These are phyloP conservation scores for Penicillium waksmanii DNA, from an alignment of 495 filamentous ascomycete species.

Conservation along the genomic window DNA sequence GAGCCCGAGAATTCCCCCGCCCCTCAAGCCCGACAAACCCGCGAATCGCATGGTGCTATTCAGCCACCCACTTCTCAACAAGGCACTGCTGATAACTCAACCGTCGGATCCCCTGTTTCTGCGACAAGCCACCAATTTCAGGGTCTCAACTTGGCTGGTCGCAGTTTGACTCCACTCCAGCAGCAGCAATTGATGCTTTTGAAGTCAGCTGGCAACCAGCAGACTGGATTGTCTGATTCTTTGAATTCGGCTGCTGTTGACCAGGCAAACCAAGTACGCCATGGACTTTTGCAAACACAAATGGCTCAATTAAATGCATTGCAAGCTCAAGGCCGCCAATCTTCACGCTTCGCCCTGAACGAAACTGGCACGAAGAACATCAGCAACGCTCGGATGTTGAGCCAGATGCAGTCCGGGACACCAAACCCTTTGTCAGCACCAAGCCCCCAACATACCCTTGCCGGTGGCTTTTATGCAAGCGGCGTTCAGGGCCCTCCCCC, in stretches of 20 bases:
- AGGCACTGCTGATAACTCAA: slow-evolving; percentile 50
- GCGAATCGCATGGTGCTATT: slow-evolving; percentile 60
- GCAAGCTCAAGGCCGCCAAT: slow-evolving; percentile 81
- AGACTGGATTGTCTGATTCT: slow-evolving; percentile 58
- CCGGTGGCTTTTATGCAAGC: slow-evolving; percentile 54
- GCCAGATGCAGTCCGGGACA: slow-evolving; percentile 79
- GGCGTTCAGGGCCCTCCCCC: slow-evolving; percentile 85
- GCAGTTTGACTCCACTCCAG: slow-evolving; percentile 79
- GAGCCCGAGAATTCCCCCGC: slow-evolving; percentile 75
- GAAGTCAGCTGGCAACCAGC: slow-evolving; percentile 61
- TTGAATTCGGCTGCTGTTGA: slow-evolving; percentile 44
- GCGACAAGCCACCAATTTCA: slow-evolving; percentile 57
- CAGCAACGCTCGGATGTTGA: slow-evolving; percentile 81
- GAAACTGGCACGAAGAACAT: slow-evolving; percentile 81
- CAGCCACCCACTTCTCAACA: slow-evolving; percentile 74
- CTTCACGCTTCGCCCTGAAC: slow-evolving; percentile 89
- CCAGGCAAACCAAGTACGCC: slow-evolving; percentile 45
- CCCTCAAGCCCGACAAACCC: slow-evolving; percentile 51
- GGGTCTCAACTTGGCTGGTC: slow-evolving; percentile 60
- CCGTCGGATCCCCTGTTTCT: slow-evolving; percentile 50
- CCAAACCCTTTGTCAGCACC: slow-evolving; percentile 63
- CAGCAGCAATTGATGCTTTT: slow-evolving; percentile 72
- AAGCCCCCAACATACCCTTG: slow-evolving; percentile 49
- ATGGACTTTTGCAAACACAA: slow-evolving; percentile 63
- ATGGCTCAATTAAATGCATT: slow-evolving; percentile 52